Conservation (phyloP, 768 basidiomycete species). For the Hygrophoropsis aurantiaca region DNA sequence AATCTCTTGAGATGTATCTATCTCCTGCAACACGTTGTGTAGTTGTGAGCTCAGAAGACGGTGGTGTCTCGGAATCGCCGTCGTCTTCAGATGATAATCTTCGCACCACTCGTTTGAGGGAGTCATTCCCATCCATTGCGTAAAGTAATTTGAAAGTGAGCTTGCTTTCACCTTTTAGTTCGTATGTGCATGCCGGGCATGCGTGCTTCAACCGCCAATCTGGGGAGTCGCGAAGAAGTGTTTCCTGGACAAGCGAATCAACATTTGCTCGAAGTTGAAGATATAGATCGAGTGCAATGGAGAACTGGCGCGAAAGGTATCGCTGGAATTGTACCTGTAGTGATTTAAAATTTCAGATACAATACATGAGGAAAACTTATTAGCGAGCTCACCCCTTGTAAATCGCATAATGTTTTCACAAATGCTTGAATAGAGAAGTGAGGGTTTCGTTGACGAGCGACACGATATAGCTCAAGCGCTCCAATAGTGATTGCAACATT, state of each 20-base stretch:
- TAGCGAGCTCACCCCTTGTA: slow-evolving; percentile 12
- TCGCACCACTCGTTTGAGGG: not conserved
- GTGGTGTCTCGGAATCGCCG: not conserved
- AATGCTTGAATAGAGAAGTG: slow-evolving; percentile 19
- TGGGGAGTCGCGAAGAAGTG: slow-evolving; percentile 10
- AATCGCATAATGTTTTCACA: slow-evolving; percentile 17
- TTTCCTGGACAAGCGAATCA: slow-evolving; percentile 8
- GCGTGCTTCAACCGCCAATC: slow-evolving; percentile 23
- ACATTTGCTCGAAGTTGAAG: slow-evolving; percentile 16
- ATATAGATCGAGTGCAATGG: slow-evolving; percentile 22
- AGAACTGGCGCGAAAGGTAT: slow-evolving; percentile 17
- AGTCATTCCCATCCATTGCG: slow-evolving; percentile 7
- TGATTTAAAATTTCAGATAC: too few relatives aligned
- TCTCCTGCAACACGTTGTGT: not conserved
- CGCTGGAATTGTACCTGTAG: slow-evolving; percentile 3
- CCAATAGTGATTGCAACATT: slow-evolving; percentile 1
- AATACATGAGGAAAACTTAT: too few relatives aligned
- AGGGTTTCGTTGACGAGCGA: slow-evolving; percentile 9
- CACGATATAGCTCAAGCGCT: slow-evolving; percentile 7
- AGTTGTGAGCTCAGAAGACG: not conserved
- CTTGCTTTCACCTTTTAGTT: slow-evolving; percentile 14
- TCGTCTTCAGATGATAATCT: slow-evolving; percentile 3
- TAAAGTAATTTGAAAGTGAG: slow-evolving; percentile 15
- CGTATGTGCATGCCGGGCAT: slow-evolving; percentile 27
- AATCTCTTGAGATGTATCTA: not conserved